Base-by-base conservation (phyloP, 2,329 filamentous ascomycete genomes). In the Simplicillium aogashimaense region DNA sequence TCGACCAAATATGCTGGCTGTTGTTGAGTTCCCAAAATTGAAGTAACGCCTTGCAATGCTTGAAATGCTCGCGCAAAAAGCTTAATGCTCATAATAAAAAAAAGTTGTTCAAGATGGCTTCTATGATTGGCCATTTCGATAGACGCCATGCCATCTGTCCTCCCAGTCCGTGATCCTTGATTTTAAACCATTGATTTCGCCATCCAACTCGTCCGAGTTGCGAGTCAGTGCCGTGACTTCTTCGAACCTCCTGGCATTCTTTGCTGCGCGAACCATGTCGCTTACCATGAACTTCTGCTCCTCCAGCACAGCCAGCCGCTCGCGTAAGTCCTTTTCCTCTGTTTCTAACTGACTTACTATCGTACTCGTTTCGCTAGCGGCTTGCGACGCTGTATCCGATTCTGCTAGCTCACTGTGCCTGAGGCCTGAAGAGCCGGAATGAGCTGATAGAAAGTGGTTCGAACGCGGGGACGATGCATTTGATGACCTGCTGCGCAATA, bases 221-320 rank as follows among this genome's bases (percentile, higher is more conserved):
- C 81, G 72, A 4, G 80, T 80, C 42, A 95, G 64, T 10, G 85
- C 86, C 41, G 78, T 76, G 3, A 94, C 85, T 59, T 95, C 89
- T 53, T 95, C 89, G 49, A 94, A 94, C 43, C 86, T 79, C 20
- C 86, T 70, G 10, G 83, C 76, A 33, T 80, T 81, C 36, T 81
- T 82, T 1, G 88, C 86, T 44, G 81, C 77, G 7, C 76, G 76
- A 35, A 94, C 77, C 87, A 94, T 94, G 50, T 86, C 80, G 30
- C 81, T 78, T 0, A 95, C 87, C 62, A 95, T 78, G 60, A 94
- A 94, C 47, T 81, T 83, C 58, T 95, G 89, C 61, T 95, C 89
- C 58, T 95, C 87, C 1, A 95, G 70, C 7, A 95, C 81, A 25
- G 92, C 83, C 11, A 95, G 65, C 4, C 79, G 70, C 53, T 95